Base-by-base conservation (phyloP, 768 basidiomycete genomes). In the Panaeolus papilionaceus region DNA sequence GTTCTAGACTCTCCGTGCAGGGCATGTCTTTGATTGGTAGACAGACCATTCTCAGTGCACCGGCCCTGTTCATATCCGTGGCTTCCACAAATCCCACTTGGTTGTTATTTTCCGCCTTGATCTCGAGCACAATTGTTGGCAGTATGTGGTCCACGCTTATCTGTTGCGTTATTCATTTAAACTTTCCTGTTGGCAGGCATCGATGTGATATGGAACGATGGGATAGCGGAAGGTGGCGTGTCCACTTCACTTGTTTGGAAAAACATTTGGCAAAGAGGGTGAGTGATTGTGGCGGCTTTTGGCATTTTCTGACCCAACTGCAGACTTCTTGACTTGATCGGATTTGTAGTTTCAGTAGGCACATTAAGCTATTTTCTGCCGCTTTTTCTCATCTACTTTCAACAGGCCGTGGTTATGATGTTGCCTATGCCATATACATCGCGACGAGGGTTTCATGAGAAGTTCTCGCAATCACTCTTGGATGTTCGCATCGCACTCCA, bases 21-120 rank as follows among this genome's bases (percentile, higher is more conserved):
- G 54, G 54, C 8, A 33, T 8, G 33, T 14, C 9, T 28, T 28
- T 58, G 28, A 58, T 58, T 16, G 33, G 54, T 28, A 58, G 33
- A 28, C 54, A 58, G 54, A 73, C 76, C 4, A 72, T 73, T 39
- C 74, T 80, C 64, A 40, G 66, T 28, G 73, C 78, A 42, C 79
- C 79, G n/a, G 76, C 75, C 68, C 51, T 78, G 1, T 66, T 81
- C 7, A 78, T 70, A 26, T 65, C 77, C 28, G 66, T 80, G 5
- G 75, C 75, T 2, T 71, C 76, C 14, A 58, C 26, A 33, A 58
- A 58, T 58, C 54, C 54, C 14, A 58, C 54, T 28, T 58, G 54
- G 54, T 33, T 58, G 54, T 37, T 58, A 58, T 58, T 58, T 58
- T 58, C 54, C 54, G 54, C 54, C 20, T 58, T 58, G 33, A 58